These are phyloP conservation scores for Aspergillus melleus DNA, from an alignment of 2,329 filamentous ascomycete genomes.

Conservation along the genomic window DNA sequence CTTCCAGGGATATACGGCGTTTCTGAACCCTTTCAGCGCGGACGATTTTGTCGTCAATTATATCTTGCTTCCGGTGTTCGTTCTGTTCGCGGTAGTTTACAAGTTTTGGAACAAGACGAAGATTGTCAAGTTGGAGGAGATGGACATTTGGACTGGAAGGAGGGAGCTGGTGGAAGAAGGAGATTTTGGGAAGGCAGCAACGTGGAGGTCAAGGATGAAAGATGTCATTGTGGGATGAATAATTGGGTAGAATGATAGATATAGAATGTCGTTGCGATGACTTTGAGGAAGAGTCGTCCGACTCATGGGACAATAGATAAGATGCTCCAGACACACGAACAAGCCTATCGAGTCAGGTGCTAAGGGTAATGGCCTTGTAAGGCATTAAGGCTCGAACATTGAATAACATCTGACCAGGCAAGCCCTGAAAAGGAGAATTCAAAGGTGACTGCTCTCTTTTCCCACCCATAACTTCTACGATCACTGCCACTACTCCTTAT, in stretches of 20 bases:
- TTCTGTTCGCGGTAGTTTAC: conserved; percentile 47
- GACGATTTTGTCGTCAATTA: conserved; percentile 57
- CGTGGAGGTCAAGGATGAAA: conserved; percentile 20
- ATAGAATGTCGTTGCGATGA: neutral
- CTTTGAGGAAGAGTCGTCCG: neutral
- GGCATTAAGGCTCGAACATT: too few relatives aligned
- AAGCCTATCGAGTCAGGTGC: neutral
- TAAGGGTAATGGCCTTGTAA: neutral
- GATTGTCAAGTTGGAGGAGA: conserved; percentile 37
- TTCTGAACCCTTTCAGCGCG: conserved; percentile 50
- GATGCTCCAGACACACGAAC: too few relatives aligned
- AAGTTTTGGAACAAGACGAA: conserved; percentile 46
- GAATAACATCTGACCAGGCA: too few relatives aligned
- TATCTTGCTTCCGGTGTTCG: conserved; percentile 54
- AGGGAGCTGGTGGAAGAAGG: conserved; percentile 23
- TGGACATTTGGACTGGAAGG: conserved; percentile 42
- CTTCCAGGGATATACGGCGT: conserved; percentile 56
- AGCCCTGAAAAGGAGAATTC: too few relatives aligned
- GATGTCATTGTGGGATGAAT: conserved; percentile 26
- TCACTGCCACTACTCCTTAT: too few relatives aligned
- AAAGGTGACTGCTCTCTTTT: too few relatives aligned
- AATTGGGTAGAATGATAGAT: neutral
- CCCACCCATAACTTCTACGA: too few relatives aligned
- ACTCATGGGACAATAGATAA: too few relatives aligned
- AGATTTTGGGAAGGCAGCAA: conserved; percentile 10